A percentile compares a stretch with the other conserved stretches of the same genome.
phyloP scores from a whole-genome alignment of 2,329 filamentous ascomycete species.

The Ophiostoma australiae region DNA sequence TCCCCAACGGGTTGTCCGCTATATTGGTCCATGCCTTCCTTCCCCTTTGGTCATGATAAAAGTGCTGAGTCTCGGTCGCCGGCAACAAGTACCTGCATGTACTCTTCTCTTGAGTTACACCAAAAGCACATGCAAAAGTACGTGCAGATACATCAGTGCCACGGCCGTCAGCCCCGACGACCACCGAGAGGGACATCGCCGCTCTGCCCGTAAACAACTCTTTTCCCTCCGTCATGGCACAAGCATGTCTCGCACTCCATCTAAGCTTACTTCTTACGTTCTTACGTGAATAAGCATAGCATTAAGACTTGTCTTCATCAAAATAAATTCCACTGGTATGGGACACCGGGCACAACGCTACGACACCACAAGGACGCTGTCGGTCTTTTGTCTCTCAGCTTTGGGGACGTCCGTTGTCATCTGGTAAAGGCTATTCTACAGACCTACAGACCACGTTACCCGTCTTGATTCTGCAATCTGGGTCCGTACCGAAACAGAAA shows the following conservation, averaged over 20 bases:
- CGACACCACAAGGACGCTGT: slow-evolving; percentile 10
- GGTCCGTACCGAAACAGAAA: slow-evolving; percentile 1
- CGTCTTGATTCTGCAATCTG: neutral
- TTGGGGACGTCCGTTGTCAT: slow-evolving; percentile 9
- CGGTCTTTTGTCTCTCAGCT: slow-evolving; percentile 8
- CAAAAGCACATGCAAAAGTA: neutral
- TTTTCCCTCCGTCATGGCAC: neutral
- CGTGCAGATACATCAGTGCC: neutral
- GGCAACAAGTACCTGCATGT: slow-evolving; percentile 10
- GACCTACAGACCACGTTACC: neutral
- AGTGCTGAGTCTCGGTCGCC: neutral
- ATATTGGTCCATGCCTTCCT: neutral
- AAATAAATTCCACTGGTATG: neutral
- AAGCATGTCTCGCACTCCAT: slow-evolving; percentile 1
- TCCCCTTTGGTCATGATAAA: neutral
- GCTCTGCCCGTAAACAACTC: neutral
- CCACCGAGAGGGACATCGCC: neutral
- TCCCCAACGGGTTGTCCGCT: slow-evolving; percentile 25
- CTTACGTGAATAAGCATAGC: neutral
- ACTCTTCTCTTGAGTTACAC: neutral
- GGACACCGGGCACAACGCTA: neutral
- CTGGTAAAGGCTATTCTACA: neutral
- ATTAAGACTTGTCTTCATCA: neutral
- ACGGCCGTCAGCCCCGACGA: neutral
- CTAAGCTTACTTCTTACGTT: neutral